Evolutionary conservation across 306 rosid species (phyloP), one percentile per base, ranked within the genome.

Genomic region (Fragaria nilgerrensis): DNA sequence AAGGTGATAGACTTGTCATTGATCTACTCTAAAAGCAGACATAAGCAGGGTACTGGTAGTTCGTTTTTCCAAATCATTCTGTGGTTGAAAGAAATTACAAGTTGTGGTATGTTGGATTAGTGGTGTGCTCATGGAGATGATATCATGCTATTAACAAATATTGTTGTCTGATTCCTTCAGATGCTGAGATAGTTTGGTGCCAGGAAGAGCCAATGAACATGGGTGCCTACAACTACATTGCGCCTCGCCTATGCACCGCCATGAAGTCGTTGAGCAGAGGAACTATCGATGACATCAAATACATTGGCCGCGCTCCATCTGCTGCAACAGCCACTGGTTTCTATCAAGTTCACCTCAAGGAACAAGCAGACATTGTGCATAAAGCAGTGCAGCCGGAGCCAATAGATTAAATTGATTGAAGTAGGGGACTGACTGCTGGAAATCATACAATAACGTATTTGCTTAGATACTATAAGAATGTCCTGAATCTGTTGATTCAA

Each of bases 181-280:
- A 96, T 87, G 98, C 98, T 2, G 99, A 96, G 87, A 25, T 91
- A 61, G 98, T 91, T 36, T 96, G 99, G 99, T 91, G 96, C 81
- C 99, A 96, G 84, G 99, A 96, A 80, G 99, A 96, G 83, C 90
- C 98, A 27, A 87, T 96, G 98, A 96, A 92, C 88, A 96, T 96
- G 99, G 99, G 99, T 64, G 99, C 88, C 44, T 92, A 87, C 84
- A 81, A 63, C 68, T 93, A 96, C 69, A 70, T 93, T 52, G 73
- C 87, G 52, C 96, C 97, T 36, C 87, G 97, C 56, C 97, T 93
- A 48, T 72, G 78, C 84, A 81, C 96, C 9, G 90, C 99, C 75
- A 75, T 96, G 97, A 91, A 85, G 80, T 84, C 93, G 0, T 81
- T 91, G 58, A 88, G 84, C 20, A 82, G 93, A 84, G 99, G 97